Percentiles rank a stretch among this genome's conserved stretches.
Conservation (phyloP, 306 rosid species). For the Mucuna pruriens region DNA sequence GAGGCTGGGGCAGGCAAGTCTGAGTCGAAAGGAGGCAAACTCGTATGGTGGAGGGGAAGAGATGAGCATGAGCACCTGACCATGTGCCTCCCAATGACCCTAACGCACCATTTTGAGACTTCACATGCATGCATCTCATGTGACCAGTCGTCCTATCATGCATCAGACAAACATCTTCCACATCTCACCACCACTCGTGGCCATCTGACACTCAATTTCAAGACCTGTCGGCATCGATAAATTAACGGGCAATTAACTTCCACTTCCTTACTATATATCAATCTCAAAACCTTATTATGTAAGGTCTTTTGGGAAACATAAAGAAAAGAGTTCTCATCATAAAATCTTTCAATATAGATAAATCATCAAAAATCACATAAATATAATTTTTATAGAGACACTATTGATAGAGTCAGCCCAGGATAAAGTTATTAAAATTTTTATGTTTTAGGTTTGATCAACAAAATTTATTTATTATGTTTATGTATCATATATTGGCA, state of each 20-base stretch:
- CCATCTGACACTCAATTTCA: slow-evolving; percentile 45
- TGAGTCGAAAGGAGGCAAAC: slow-evolving; percentile 76
- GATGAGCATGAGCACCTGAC: slow-evolving; percentile 62
- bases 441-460: no score
- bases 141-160: slow-evolving; percentile 70
- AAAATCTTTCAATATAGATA: no score
- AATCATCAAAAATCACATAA: no score
- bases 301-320: no score
- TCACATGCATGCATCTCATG: slow-evolving; percentile 73
- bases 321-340: no score
- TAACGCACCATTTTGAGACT: slow-evolving; percentile 75
- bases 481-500: no score
- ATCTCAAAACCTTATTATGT: no score
- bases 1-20: slow-evolving; percentile 96
- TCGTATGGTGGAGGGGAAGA: slow-evolving; percentile 57
- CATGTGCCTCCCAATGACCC: slow-evolving; percentile 67
- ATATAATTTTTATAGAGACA: no score
- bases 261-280: background rate
- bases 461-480: no score
- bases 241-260: slow-evolving; percentile 46
- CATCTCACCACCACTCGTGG: slow-evolving; percentile 46
- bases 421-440: no score
- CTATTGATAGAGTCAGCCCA: no score
- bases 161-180: slow-evolving; percentile 65
- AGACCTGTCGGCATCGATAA: slow-evolving; percentile 79